Conservation (phyloP, 345 rosid species). For the Eucalyptus curtisii region DNA sequence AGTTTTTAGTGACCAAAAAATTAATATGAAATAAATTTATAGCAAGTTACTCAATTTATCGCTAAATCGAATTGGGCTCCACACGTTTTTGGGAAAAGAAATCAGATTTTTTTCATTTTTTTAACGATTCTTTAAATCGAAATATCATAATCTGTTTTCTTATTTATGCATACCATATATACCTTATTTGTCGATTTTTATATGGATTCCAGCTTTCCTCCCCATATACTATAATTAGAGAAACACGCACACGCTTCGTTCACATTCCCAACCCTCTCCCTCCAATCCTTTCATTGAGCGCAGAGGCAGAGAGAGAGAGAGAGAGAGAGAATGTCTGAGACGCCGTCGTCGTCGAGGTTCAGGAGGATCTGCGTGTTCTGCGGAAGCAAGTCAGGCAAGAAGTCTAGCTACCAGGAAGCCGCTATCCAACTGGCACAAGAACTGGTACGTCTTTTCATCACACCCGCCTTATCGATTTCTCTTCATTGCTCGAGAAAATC, state of each 20-base stretch:
- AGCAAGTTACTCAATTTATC: too few species aligned
- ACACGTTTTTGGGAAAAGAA: too few species aligned
- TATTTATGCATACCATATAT: neutral
- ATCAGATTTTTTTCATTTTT: neutral
- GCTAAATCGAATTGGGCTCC: too few species aligned
- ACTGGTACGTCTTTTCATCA: constrained; percentile 37
- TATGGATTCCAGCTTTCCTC: neutral
- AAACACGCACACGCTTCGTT: constrained; percentile 3
- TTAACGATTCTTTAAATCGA: neutral
- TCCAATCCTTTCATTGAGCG: neutral
- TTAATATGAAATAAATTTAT: too few species aligned
- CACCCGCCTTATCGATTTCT: neutral
- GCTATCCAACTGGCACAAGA: constrained; percentile 73
- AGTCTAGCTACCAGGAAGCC: constrained; percentile 70
- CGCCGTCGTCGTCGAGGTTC: constrained; percentile 67
- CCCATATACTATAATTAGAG: neutral
- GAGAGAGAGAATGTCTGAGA: constrained; percentile 29
- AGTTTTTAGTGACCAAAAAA: too few species aligned
- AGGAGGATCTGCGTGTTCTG: constrained; percentile 83
- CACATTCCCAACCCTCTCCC: constrained; percentile 22
- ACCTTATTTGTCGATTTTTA: neutral
- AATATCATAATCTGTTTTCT: neutral
- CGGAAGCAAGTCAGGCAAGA: constrained; percentile 80
- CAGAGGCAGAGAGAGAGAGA: neutral
- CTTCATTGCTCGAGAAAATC: neutral